Base-by-base conservation (phyloP, 2,329 filamentous ascomycete genomes). In the Colletotrichum gigasporum region DNA sequence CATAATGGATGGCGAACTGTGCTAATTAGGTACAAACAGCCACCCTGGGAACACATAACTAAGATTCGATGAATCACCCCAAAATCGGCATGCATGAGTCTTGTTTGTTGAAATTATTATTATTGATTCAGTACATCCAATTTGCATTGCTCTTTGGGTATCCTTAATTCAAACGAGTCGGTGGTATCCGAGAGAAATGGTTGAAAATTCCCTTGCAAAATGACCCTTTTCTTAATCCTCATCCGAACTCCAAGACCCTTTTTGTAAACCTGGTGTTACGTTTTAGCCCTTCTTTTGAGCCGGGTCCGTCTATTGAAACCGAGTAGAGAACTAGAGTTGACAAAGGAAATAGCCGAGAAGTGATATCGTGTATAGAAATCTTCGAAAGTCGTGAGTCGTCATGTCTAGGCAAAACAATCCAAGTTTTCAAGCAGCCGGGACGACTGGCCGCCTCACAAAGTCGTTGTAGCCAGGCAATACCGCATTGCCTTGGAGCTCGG, bases 401-500 rank as follows among this genome's bases (percentile, higher is more conserved):
- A 37, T 42, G 16, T 16, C 6, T 26, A 26, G 30, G 8, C n/a
- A 39, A 48, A 11, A 8, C 16, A 14, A 8, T 10, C 14, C 4
- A n/a, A 3, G 2, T 5, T 10, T 5, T 64, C 48, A 59, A 10
- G 42, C 52, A 35, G 51, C 24, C 4, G 54, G 22, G 11, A 65
- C 50, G 8, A 45, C 55, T 14, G 45, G 16, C 35, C 47, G 34
- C 11, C 24, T 35, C 6, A 28, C n/a, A 39, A 68, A 61, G 10
- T 78, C 76, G n/a, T 78, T 70, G 58, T 80, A 80, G 9, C 75
- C 77, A 6, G 80, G 79, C 30, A 86, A 69, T 30, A 76, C 70
- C 48, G 71, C 71, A 52, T 69, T 73, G 22, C 70, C 70, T 59
- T 74, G 75, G 30, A 73, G 74, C 9, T 73, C 69, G 5, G 71